phyloP scores from a whole-genome alignment of 495 filamentous ascomycete species.

The Podospora anserina region DNA sequence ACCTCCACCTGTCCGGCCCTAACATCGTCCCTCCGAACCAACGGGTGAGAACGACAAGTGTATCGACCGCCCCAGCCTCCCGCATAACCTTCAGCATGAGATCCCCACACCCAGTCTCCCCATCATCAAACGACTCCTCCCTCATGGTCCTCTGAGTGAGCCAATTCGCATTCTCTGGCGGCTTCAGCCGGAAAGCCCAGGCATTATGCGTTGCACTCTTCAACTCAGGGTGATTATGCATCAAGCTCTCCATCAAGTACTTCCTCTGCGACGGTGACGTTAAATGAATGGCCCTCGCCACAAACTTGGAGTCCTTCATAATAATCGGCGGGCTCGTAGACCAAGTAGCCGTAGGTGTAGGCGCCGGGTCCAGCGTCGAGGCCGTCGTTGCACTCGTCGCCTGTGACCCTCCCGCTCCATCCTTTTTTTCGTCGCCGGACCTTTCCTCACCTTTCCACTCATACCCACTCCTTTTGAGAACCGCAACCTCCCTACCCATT shows the following conservation, averaged over 20 bases:
- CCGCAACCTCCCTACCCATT: constrained; percentile 66
- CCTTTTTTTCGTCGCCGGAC: constrained; percentile 29
- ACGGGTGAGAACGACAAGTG: constrained; percentile 81
- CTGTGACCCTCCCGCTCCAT: constrained; percentile 9
- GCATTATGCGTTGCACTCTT: constrained; percentile 51
- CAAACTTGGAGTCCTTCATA: constrained; percentile 49
- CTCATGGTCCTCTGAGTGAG: constrained; percentile 41
- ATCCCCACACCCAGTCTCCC: constrained; percentile 81
- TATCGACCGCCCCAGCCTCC: constrained; percentile 72
- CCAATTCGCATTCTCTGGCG: constrained; percentile 8
- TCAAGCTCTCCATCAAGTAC: constrained; percentile 38
- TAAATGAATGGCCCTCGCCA: constrained; percentile 47
- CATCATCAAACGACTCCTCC: constrained; percentile 90
- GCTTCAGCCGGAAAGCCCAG: constrained; percentile 47
- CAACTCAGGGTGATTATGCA: constrained; percentile 40
- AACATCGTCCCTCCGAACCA: constrained; percentile 91
- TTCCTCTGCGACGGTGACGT: constrained; percentile 37
- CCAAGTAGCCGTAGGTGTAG: constrained; percentile 25
- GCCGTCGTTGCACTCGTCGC: constrained; percentile 14
- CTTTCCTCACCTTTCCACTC: constrained; percentile 53
- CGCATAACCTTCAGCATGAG: constrained; percentile 78
- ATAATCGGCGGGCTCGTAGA: constrained; percentile 43
- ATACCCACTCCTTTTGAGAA: constrained; percentile 76
- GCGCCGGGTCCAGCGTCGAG: constrained; percentile 12
- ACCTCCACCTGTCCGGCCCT: constrained; percentile 71